Evolutionary conservation across 164 flowering plant species (phyloP).

Genomic region (Stephania cephalantha): DNA sequence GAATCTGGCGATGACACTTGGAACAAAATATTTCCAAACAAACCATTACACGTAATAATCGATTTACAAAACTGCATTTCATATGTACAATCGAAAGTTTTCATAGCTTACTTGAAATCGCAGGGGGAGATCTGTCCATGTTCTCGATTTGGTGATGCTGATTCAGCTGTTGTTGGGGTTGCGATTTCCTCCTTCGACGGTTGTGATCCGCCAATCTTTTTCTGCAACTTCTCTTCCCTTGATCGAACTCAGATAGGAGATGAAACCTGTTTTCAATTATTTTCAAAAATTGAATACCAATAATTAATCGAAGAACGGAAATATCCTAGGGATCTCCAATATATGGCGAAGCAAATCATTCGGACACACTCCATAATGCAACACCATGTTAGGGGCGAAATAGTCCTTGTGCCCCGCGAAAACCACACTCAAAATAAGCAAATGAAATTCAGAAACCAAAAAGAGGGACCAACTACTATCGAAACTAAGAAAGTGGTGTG

Average conservation of each 20-base stretch:
- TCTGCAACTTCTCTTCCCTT: slow-evolving; percentile 29
- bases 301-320: slow-evolving; percentile 18
- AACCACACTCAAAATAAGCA: no score
- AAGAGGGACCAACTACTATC: neutral
- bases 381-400: slow-evolving; percentile 19
- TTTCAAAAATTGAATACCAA: no score
- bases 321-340: slow-evolving; percentile 50
- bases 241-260: slow-evolving; percentile 26
- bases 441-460: neutral
- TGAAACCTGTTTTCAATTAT: slow-evolving; percentile 28
- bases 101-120: slow-evolving; percentile 25
- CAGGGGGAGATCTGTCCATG: slow-evolving; percentile 24
- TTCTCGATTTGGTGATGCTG: slow-evolving; percentile 21
- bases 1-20: slow-evolving; percentile 70
- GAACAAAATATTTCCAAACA: slow-evolving; percentile 1
- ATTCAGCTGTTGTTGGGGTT: slow-evolving; percentile 19
- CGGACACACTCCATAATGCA: neutral
- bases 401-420: slow-evolving; percentile 16
- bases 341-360: slow-evolving; percentile 39
- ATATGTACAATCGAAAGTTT: neutral
- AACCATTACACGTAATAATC: neutral
- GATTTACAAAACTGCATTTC: no score
- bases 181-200: slow-evolving; percentile 24
- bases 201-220: slow-evolving; percentile 28
- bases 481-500: neutral